phyloP scores from a whole-genome alignment of 257 asterid genomes.

The Fraxinus quadrangulata region DNA sequence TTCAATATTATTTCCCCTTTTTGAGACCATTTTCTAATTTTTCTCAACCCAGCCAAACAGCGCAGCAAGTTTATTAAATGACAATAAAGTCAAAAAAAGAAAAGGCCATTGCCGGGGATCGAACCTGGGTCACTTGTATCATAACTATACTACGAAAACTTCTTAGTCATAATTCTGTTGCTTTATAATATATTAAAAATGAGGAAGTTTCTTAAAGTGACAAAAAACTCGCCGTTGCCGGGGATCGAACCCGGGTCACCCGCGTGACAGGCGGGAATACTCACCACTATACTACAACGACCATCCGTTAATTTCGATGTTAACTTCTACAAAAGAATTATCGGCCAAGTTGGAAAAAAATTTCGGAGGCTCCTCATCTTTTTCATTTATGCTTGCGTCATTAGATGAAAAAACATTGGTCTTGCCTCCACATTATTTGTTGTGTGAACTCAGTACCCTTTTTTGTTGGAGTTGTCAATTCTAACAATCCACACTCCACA shows the following conservation, averaged over 20 bases:
- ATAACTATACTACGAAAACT: slow-evolving; percentile 94
- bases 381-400: no score
- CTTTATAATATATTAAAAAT: no score
- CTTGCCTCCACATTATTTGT: not conserved
- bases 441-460: not conserved
- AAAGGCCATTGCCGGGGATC: slow-evolving; percentile 91
- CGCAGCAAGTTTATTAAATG: not conserved
- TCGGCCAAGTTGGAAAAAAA: no score
- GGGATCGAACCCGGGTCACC: slow-evolving; percentile 69
- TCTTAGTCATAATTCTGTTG: not conserved
- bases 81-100: not conserved
- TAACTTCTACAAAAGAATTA: no score
- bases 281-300: slow-evolving; percentile 54
- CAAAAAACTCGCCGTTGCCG: slow-evolving; percentile 41
- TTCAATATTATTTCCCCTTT: no score
- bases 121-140: slow-evolving; percentile 97
- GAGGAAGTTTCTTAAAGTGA: no score
- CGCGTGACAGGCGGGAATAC: slow-evolving; percentile 63
- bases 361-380: no score
- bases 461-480: not conserved
- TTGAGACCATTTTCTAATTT: no score
- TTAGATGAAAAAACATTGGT: not conserved
- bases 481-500: not conserved
- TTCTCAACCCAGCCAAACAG: not conserved
- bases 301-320: not conserved